phyloP scores from a whole-genome alignment of 257 asterid species.

The Osmanthus fragrans region DNA sequence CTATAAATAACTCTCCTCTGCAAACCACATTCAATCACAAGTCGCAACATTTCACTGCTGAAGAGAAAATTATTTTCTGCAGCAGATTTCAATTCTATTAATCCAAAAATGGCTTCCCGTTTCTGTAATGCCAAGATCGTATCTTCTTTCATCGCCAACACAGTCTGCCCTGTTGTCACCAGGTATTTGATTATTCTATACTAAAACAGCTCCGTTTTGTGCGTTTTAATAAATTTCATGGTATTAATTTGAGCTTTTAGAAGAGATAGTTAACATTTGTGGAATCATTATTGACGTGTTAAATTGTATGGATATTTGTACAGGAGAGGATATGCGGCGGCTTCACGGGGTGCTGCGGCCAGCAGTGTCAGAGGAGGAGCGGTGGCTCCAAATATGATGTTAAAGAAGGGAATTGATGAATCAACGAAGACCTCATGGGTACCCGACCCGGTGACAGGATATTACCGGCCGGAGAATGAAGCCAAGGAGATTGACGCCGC shows the following conservation, averaged over 20 bases:
- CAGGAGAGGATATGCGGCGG: conserved; percentile 45
- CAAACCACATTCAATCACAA: no score
- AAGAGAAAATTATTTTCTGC: conserved; percentile 21
- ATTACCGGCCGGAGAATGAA: conserved; percentile 66
- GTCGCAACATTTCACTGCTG: not conserved
- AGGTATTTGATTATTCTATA: conserved; percentile 20
- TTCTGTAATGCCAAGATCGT: conserved; percentile 30
- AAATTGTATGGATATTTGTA: not conserved
- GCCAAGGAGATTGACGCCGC: conserved; percentile 62
- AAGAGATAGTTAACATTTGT: no score
- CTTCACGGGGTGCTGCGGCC: conserved; percentile 26
- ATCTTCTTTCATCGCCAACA: conserved; percentile 31
- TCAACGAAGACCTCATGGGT: conserved; percentile 62
- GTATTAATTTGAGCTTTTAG: no score
- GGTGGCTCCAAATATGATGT: conserved; percentile 27
- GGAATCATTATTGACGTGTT: not conserved
- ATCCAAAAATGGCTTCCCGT: conserved; percentile 36
- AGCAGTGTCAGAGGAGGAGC: conserved; percentile 15
- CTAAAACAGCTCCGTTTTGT: no score
- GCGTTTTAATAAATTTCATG: no score
- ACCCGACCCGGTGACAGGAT: conserved; percentile 82
- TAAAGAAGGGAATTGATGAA: conserved; percentile 48
- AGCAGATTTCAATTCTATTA: conserved; percentile 13
- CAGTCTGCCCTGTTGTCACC: conserved; percentile 27
- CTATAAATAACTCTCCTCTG: conserved; percentile 16